These are phyloP conservation scores for Sphaerulina vaccinii DNA, from an alignment of 2,329 filamentous ascomycete species.

Conservation along the genomic window DNA sequence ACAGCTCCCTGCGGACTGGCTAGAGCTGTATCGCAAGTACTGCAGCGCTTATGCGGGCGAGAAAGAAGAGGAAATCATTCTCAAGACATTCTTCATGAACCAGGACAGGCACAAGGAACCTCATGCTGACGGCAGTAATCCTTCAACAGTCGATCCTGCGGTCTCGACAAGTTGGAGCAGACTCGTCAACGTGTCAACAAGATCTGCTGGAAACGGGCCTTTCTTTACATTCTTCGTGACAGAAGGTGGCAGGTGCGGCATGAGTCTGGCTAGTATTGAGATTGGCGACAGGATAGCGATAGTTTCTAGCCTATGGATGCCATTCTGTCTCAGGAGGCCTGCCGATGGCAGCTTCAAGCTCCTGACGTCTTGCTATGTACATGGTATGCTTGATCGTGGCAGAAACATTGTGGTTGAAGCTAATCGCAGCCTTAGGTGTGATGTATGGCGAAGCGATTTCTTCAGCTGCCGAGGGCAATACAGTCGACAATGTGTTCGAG, in stretches of 20 bases:
- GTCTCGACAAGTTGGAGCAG: background rate
- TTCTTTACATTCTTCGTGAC: conserved; percentile 11
- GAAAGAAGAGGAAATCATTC: background rate
- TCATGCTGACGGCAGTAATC: background rate
- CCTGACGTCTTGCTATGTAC: conserved; percentile 8
- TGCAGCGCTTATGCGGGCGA: background rate
- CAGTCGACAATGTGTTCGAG: too few species aligned
- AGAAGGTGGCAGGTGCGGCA: conserved; percentile 4
- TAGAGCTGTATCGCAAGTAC: background rate
- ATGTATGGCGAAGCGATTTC: too few species aligned
- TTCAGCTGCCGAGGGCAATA: too few species aligned
- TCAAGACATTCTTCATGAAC: background rate
- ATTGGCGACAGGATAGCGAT: conserved; percentile 5
- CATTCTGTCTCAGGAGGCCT: conserved; percentile 2
- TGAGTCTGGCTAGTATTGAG: background rate
- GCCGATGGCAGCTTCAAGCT: background rate
- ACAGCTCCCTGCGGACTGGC: conserved; percentile 7
- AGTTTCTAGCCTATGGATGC: conserved; percentile 5
- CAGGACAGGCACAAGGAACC: conserved; percentile 2
- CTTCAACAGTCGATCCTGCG: background rate
- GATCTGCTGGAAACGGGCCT: background rate
- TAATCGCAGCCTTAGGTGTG: too few species aligned
- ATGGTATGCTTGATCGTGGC: conserved; percentile 10
- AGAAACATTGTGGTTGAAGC: too few species aligned
- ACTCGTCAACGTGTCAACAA: too few species aligned